Conservation (phyloP, 1,284 basidiomycete genomes). For the Ceratobasidium sp. region DNA sequence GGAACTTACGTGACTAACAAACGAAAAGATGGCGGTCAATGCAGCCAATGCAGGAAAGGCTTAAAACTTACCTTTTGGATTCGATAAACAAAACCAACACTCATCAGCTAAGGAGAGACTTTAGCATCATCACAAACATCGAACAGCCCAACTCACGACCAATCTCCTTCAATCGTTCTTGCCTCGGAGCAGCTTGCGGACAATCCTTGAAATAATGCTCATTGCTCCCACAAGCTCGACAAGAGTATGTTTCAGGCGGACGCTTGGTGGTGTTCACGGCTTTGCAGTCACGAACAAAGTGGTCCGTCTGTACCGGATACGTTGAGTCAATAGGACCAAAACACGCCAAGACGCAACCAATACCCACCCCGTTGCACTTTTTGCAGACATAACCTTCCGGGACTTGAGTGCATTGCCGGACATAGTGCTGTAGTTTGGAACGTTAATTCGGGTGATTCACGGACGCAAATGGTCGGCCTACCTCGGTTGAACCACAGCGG, state of each 20-base stretch:
- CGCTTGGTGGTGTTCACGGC: conserved; percentile 86
- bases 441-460: conserved; percentile 4
- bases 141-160: conserved; percentile 67
- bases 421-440: conserved; percentile 70
- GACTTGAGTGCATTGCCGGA: conserved; percentile 69
- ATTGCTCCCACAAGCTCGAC: conserved; percentile 87
- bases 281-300: conserved; percentile 89
- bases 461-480: conserved; percentile 55
- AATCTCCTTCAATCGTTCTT: conserved; percentile 81
- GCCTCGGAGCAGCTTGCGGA: conserved; percentile 69
- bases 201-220: conserved; percentile 89
- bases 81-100: conserved; percentile 97
- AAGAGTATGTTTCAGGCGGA: conserved; percentile 80
- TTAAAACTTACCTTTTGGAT: conserved; percentile 80
- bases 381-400: conserved; percentile 89
- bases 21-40: background rate
- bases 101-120: conserved; percentile 73
- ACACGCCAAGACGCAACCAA: conserved; percentile 3
- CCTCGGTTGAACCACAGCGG: conserved; percentile 80
- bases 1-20: conserved; percentile 35
- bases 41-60: background rate
- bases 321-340: conserved; percentile 24
- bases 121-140: conserved; percentile 44
- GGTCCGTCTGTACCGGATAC: conserved; percentile 68
- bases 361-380: conserved; percentile 73